Conservation (phyloP, 306 rosid genomes). For the Bauhinia variegata region DNA sequence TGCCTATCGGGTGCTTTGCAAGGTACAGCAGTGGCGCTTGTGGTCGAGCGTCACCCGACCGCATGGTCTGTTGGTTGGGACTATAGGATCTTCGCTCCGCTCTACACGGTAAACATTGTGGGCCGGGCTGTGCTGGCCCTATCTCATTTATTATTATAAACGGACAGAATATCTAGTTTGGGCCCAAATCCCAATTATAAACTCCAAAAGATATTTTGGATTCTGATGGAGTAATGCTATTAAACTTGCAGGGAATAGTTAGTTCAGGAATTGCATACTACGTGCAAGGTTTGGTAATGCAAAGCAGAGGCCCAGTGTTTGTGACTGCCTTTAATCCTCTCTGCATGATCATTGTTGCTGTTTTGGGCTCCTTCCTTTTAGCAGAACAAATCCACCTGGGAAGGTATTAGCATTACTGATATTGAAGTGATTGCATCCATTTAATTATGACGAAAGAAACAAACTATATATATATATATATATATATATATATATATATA, state of each 20-base stretch:
- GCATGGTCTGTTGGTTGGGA: constrained; percentile 61
- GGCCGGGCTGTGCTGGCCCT: too few species aligned
- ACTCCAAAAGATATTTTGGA: too few species aligned
- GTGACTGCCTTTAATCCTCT: constrained; percentile 78
- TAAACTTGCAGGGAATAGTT: constrained; percentile 41
- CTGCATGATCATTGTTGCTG: constrained; percentile 62
- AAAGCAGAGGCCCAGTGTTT: constrained; percentile 71
- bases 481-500: too few species aligned
- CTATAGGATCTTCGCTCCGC: constrained; percentile 59
- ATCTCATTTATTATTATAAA: too few species aligned
- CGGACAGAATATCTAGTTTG: too few species aligned
- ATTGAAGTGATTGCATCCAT: too few species aligned
- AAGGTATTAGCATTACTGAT: too few species aligned
- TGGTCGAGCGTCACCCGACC: constrained; percentile 45
- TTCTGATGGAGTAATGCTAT: too few species aligned
- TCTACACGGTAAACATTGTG: constrained; percentile 67
- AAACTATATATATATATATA: too few species aligned
- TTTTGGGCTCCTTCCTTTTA: constrained; percentile 42
- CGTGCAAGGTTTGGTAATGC: constrained; percentile 66
- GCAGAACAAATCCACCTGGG: constrained; percentile 54
- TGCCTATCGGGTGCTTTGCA: constrained; percentile 60
- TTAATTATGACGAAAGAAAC: too few species aligned
- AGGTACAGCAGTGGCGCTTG: constrained; percentile 50
- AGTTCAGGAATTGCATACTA: constrained; percentile 56
- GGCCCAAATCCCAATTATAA: too few species aligned